Evolutionary conservation across 768 basidiomycete species (phyloP), one percentile per base, ranked within the genome.

Genomic region (Leccinum subgranulosum): DNA sequence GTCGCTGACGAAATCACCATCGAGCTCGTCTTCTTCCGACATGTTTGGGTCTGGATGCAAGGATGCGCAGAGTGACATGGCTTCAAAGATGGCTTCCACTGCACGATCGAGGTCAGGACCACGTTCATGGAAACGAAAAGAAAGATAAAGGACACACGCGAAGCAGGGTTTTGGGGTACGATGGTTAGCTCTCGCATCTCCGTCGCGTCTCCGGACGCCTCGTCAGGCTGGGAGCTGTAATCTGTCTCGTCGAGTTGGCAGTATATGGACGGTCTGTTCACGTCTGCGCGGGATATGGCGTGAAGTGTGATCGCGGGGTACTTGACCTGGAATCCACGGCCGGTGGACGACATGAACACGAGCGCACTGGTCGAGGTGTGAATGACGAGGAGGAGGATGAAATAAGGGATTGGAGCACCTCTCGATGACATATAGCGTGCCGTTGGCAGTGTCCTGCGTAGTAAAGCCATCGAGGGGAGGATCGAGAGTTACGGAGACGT

Each of bases 261-360:
- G 73, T 98, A 98, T 68, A 98, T 82, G 7, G 85, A 88, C 4
- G 90, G 86, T 0, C 78, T 79, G 9, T 74, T 58, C 2, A 52
- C 57, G 45, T 84, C 82, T 3, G 81, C 79, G 47, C 93, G 86
- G 1, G 94, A 92, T 54, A 95, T 82, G 25, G 97, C 97, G 65
- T 99, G 97, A 2, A 99, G 82, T 1, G 93, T 96, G 67, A 99
- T 90, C 6, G 87, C 78, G 10, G 92, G 93, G 71, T 96, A 98
- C 56, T 86, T 79, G 67, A 98, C 83, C 62, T 90, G 85, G 73
- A 98, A 88, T 15, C 92, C 94, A 46, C 77, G 76, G 15, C 85
- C 85, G 1, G 84, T 77, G 11, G 81, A 66, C 3, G 89, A 85
- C 73, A 90, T 82, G 80, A 91, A 96, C 3, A 84, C 83, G 39